phyloP scores from a whole-genome alignment of 345 rosid genomes.

The Hevea brasiliensis region DNA sequence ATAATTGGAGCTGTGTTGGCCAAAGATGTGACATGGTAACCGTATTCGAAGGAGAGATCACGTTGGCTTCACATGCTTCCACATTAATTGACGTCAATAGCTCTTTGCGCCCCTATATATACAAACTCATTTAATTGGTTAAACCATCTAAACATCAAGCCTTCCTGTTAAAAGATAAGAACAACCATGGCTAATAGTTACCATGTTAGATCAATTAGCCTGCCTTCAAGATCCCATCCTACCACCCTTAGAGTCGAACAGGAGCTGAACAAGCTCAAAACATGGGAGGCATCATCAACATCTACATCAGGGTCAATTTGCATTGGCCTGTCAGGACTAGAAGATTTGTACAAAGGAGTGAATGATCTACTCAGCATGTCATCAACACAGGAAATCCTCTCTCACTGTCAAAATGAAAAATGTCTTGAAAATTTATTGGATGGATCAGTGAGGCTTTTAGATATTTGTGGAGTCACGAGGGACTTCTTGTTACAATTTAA shows the following conservation, averaged over 20 bases:
- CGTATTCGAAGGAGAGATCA: slow-evolving; percentile 16
- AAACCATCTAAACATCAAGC: slow-evolving; percentile 22
- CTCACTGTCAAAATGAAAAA: slow-evolving; percentile 28
- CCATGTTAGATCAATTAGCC: slow-evolving; percentile 62
- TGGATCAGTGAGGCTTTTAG: slow-evolving; percentile 55
- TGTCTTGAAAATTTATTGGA: slow-evolving; percentile 55
- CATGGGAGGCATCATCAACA: slow-evolving; percentile 27
- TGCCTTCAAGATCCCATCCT: slow-evolving; percentile 76
- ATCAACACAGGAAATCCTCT: slow-evolving; percentile 52
- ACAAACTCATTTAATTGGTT: background rate
- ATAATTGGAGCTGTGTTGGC: slow-evolving; percentile 38
- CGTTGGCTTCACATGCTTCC: slow-evolving; percentile 34
- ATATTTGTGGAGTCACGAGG: slow-evolving; percentile 53
- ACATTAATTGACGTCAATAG: background rate
- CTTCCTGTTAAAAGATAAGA: slow-evolving; percentile 1
- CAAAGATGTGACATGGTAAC: slow-evolving; percentile 25
- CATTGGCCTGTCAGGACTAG: slow-evolving; percentile 42
- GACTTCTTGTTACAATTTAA: slow-evolving; percentile 51
- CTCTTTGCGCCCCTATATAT: slow-evolving; percentile 17
- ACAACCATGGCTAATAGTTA: slow-evolving; percentile 39
- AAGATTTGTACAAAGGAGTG: slow-evolving; percentile 42
- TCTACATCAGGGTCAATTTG: slow-evolving; percentile 40
- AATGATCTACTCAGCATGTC: slow-evolving; percentile 60
- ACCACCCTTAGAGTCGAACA: slow-evolving; percentile 44
- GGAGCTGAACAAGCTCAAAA: slow-evolving; percentile 49